phyloP scores from a whole-genome alignment of 1,284 basidiomycete genomes.

The Papiliotrema terrestris region DNA sequence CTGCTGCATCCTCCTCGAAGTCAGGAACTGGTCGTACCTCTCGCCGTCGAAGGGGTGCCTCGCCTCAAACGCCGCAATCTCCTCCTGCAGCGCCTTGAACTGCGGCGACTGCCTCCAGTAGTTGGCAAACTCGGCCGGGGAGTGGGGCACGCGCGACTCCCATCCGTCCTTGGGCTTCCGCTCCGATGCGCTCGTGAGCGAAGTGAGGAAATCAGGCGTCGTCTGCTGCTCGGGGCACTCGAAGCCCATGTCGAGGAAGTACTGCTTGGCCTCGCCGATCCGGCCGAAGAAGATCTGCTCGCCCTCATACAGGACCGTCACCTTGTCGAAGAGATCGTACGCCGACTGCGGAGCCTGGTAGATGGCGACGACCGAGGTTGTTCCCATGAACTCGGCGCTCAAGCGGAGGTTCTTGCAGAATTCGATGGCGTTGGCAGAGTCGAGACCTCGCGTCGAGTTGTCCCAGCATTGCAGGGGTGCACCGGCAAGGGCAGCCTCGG shows the following conservation, averaged over 20 bases:
- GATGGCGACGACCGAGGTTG: slow-evolving; percentile 47
- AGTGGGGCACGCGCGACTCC: slow-evolving; percentile 56
- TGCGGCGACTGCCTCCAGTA: slow-evolving; percentile 44
- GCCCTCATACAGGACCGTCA: slow-evolving; percentile 72
- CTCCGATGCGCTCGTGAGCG: slow-evolving; percentile 60
- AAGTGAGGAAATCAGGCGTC: slow-evolving; percentile 58
- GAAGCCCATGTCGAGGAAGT: slow-evolving; percentile 76
- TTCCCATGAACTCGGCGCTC: slow-evolving; percentile 51
- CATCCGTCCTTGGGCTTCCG: slow-evolving; percentile 57
- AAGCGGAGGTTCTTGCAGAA: slow-evolving; percentile 56
- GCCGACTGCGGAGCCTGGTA: slow-evolving; percentile 54
- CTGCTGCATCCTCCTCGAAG: slow-evolving; percentile 49
- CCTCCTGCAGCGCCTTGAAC: slow-evolving; percentile 39
- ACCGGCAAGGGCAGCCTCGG: slow-evolving; percentile 48
- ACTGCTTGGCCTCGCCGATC: slow-evolving; percentile 65
- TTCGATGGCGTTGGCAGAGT: slow-evolving; percentile 56
- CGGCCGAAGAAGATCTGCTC: slow-evolving; percentile 79
- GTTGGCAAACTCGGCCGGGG: slow-evolving; percentile 58
- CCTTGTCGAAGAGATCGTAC: slow-evolving; percentile 63
- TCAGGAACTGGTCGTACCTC: slow-evolving; percentile 46
- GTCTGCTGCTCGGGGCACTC: slow-evolving; percentile 52
- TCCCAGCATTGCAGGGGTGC: slow-evolving; percentile 51
- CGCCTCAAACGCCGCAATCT: slow-evolving; percentile 47
- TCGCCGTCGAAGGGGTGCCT: slow-evolving; percentile 47
- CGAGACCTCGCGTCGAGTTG: slow-evolving; percentile 56